Evolutionary conservation across 768 basidiomycete genomes (phyloP).

Genomic region (Crepidotus variabilis): DNA sequence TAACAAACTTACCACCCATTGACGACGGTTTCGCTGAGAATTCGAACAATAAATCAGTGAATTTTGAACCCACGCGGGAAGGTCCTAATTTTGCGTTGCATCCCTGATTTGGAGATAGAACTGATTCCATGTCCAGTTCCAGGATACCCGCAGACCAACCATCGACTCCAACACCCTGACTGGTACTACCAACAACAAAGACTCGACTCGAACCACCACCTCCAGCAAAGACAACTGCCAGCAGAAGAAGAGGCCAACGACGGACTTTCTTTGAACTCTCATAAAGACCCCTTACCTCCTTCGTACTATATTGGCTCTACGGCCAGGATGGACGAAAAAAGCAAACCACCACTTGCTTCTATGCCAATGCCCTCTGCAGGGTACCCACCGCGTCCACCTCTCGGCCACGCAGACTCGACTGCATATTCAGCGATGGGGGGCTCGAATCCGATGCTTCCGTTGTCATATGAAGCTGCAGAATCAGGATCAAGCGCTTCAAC

Average conservation of each 20-base stretch:
- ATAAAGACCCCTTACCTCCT: background rate
- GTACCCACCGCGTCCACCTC: background rate
- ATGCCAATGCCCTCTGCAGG: background rate
- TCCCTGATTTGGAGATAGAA: background rate
- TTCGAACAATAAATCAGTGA: background rate
- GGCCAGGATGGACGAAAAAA: background rate
- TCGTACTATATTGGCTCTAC: background rate
- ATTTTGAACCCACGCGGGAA: background rate
- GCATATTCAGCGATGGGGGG: background rate
- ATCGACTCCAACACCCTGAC: background rate
- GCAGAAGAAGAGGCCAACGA: background rate
- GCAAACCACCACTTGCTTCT: background rate
- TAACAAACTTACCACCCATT: background rate
- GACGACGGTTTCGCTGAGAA: background rate
- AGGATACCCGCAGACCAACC: background rate
- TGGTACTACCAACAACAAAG: background rate
- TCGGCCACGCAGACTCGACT: background rate
- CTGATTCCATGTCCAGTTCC: background rate
- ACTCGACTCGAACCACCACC: background rate
- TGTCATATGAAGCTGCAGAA: background rate
- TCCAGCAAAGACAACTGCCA: background rate
- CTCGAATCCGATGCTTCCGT: background rate
- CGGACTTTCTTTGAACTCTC: background rate
- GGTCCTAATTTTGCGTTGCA: background rate
- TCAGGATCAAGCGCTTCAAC: background rate